Conservation (phyloP, 805 yeast species). For the Schwanniomyces polymorphus region DNA sequence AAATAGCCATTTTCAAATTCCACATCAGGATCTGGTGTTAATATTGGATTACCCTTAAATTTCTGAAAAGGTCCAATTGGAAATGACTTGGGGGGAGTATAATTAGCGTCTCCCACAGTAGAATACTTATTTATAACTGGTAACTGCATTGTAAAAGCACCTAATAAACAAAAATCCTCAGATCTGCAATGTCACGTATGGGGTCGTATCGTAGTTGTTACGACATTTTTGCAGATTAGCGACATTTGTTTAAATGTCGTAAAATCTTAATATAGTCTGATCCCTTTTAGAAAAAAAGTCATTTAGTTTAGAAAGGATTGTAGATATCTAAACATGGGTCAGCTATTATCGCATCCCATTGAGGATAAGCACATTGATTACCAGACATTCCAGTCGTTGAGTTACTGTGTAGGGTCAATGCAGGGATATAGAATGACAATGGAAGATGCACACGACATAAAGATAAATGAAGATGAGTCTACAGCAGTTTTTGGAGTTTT, state of each 20-base stretch:
- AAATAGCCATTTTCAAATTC: conserved; percentile 40
- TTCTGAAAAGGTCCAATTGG: conserved; percentile 43
- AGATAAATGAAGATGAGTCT: conserved; percentile 43
- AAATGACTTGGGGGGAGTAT: conserved; percentile 32
- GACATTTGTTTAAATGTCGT: neutral
- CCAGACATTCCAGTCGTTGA: conserved; percentile 43
- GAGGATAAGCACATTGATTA: conserved; percentile 63
- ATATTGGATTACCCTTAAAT: conserved; percentile 36
- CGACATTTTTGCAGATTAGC: conserved; percentile 3
- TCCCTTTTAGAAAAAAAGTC: neutral
- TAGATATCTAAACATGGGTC: conserved; percentile 53
- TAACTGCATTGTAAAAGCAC: conserved; percentile 16
- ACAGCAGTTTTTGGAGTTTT: conserved; percentile 65
- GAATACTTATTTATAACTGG: conserved; percentile 27
- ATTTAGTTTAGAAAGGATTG: neutral
- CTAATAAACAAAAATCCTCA: neutral
- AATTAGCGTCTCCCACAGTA: conserved; percentile 28
- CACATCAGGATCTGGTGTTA: conserved; percentile 34
- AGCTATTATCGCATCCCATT: conserved; percentile 69
- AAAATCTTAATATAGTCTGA: neutral
- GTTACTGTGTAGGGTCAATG: conserved; percentile 71
- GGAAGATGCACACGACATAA: conserved; percentile 72
- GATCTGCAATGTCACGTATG: neutral
- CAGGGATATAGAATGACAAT: conserved; percentile 74
- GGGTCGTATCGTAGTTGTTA: neutral